Base-by-base conservation (phyloP, 2,329 filamentous ascomycete species). In the Bipolaris cookei region DNA sequence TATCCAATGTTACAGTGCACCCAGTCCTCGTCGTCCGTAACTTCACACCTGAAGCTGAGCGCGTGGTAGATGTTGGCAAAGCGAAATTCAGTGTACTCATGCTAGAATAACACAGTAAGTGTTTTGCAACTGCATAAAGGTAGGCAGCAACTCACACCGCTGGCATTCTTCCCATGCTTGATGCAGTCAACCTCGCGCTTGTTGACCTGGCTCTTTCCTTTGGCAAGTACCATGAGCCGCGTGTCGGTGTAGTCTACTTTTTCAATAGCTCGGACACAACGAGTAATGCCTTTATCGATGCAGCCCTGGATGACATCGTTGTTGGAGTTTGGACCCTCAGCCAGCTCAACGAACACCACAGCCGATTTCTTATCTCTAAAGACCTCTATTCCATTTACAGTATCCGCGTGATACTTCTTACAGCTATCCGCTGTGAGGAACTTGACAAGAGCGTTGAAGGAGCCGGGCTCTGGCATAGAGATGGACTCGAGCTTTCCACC, bases 21-120 rank as follows among this genome's bases (percentile, higher is more conserved):
- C 78, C 79, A 83, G 2, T 80, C 76, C 21, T 78, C 69, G 37
- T 79, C 71, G 16, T 75, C 71, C 41, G 70, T 54, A 11, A 83
- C 67, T 21, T 69, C 55, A 2, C 71, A 68, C 53, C 76, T 78
- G 73, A 84, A 83, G 18, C 70, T 71, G 14, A 81, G 74, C 0
- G 81, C 81, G 51, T 82, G 70, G 21, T 75, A 71, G 54, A 83
- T 79, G 58, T 74, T 79, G 41, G 72, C 76, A 66, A 84, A 83
- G 7, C 80, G 79, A 63, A 83, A 82, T 28, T 77, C 71, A n/a
- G 82, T 76, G 30, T 72, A 77, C 38, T 76, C 74, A 30, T 73
- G 70, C 80, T 82, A 53, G 16, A 21, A 18, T 13, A 23, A n/a
- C 14, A 30, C 2, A 30, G 20, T 69, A 52, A 69, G 66, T 10